Conservation (phyloP, 192 early-diverging fungal genomes). For the Paraglomus brasilianum region DNA sequence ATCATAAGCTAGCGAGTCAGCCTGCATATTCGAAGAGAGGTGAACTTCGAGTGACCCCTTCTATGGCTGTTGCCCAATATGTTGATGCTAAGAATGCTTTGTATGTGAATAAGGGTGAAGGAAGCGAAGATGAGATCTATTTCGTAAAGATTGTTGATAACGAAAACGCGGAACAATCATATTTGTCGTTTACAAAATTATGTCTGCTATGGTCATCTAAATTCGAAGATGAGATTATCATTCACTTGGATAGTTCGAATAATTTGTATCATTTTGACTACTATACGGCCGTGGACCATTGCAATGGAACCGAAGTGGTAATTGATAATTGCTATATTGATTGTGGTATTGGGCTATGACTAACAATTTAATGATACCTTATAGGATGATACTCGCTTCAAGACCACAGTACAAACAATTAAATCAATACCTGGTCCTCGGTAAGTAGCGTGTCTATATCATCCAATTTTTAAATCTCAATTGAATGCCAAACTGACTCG, state of each 20-base stretch:
- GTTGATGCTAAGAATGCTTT: neutral
- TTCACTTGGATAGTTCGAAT: constrained; percentile 20
- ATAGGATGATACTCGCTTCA: neutral
- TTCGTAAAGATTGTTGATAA: constrained; percentile 27
- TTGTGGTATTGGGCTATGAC: neutral
- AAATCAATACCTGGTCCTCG: constrained; percentile 6
- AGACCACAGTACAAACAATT: constrained; percentile 25
- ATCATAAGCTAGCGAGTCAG: constrained; percentile 20
- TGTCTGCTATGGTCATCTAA: constrained; percentile 28
- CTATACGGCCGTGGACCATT: constrained; percentile 15
- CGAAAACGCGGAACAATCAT: constrained; percentile 1
- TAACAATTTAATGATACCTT: neutral
- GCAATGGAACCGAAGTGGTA: neutral
- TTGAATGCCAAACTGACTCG: neutral
- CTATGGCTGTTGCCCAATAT: constrained; percentile 1
- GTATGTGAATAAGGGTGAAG: neutral
- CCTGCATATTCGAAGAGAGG: constrained; percentile 25
- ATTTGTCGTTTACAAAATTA: constrained; percentile 24
- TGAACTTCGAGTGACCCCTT: neutral
- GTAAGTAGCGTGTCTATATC: neutral
- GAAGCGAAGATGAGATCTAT: neutral
- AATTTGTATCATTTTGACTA: constrained; percentile 30
- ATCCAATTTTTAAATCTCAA: neutral
- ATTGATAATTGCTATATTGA: neutral
- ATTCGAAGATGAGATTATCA: constrained; percentile 30